A percentile compares a stretch with the other conserved stretches of the same genome.
phyloP scores from a whole-genome alignment of 305 asterid genomes.

The Rubia occidens region DNA sequence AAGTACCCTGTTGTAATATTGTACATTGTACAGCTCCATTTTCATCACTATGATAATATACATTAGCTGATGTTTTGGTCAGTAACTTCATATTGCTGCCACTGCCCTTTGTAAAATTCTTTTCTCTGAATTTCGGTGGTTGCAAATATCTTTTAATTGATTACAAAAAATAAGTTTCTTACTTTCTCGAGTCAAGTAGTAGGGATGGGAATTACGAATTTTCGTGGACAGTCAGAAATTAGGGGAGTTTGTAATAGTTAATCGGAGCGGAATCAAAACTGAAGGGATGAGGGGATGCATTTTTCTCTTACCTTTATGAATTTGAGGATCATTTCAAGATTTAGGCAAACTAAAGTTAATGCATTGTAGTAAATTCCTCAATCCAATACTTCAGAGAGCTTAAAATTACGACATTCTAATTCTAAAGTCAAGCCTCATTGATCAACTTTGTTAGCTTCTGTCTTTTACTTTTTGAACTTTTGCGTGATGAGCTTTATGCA shows the following conservation, averaged over 20 bases:
- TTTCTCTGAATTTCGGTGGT: too few species aligned
- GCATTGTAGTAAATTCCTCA: too few species aligned
- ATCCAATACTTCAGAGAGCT: too few species aligned
- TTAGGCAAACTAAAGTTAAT: too few species aligned
- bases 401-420: too few species aligned
- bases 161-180: too few species aligned
- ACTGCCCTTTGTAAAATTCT: not conserved
- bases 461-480: not conserved
- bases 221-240: not conserved
- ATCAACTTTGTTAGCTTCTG: not conserved
- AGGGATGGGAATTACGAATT: not conserved
- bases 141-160: too few species aligned
- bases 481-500: constrained; percentile 4
- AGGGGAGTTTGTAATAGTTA: not conserved
- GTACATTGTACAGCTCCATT: not conserved
- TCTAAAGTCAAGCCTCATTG: not conserved
- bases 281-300: too few species aligned
- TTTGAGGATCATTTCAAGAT: too few species aligned
- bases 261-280: too few species aligned
- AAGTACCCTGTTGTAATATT: not conserved
- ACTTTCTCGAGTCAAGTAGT: not conserved
- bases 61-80: too few species aligned
- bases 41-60: not conserved
- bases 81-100: not conserved
- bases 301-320: too few species aligned